Evolutionary conservation across 2,329 filamentous ascomycete genomes (phyloP), one percentile per base, ranked within the genome.

Genomic region (Dothidotthia symphoricarpi): DNA sequence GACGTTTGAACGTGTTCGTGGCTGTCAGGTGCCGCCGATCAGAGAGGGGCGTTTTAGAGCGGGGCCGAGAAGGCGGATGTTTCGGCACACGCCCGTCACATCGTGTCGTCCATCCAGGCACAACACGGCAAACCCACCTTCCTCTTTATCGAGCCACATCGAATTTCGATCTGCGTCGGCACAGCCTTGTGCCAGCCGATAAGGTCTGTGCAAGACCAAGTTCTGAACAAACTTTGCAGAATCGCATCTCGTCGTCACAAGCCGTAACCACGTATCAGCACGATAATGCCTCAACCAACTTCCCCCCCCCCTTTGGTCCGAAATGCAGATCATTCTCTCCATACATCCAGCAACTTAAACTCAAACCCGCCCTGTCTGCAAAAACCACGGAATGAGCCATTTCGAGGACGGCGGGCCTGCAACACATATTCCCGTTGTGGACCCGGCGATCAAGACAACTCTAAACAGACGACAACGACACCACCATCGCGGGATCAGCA

Each of bases 11-110:
- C 41, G 28, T 43, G n/a, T n/a, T n/a, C 43, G 36, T 33, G 47
- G 32, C 44, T 49, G 49, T 56, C 57, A 59, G 53, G 50, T 51
- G 54, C 45, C 22, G 57, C 36, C 46, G 55, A 61, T 62, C 54
- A 36, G 49, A 49, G 49, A 53, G 47, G 46, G 45, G 48, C 39
- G 32, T 24, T 17, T 25, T 36, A 38, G 24, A 32, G 50, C 43
- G 50, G 51, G 52, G 53, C 49, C 48, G 47, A 22, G 19, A 22
- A 22, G 19, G 50, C 52, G 45, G 50, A 43, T 46, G 36, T 31
- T 34, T 55, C 51, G 54, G 53, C 43, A 35, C 39, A 37, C 33
- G 34, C 32, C 30, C 28, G 43, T 41, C 34, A 24, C 39, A 24
- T 17, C 33, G 39, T 38, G 39, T 37, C 49, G 34, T 27, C 37